These are phyloP conservation scores for Neurospora sp. DNA, from an alignment of 495 filamentous ascomycete species.

Conservation along the genomic window DNA sequence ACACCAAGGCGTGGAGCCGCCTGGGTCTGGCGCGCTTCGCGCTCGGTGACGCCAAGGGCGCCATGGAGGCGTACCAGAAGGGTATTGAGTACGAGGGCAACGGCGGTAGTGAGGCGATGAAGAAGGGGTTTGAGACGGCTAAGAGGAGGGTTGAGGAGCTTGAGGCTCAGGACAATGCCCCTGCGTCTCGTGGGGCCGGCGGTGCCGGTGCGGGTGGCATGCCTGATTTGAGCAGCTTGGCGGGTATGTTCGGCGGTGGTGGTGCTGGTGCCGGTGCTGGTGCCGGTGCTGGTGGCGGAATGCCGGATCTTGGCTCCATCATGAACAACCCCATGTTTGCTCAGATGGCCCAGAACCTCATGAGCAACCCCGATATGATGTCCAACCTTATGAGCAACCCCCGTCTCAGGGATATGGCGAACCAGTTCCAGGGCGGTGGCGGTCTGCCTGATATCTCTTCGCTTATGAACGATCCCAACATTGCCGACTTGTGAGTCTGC, in stretches of 20 bases:
- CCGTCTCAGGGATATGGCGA: slow-evolving; percentile 71
- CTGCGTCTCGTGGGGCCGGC: slow-evolving; percentile 29
- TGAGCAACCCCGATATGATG: slow-evolving; percentile 90
- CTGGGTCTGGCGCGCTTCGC: slow-evolving; percentile 86
- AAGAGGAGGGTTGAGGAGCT: slow-evolving; percentile 72
- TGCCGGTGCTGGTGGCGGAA: slow-evolving; percentile 51
- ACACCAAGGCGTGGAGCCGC: slow-evolving; percentile 92
- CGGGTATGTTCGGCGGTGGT: slow-evolving; percentile 54
- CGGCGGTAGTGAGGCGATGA: slow-evolving; percentile 81
- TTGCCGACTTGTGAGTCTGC: slow-evolving; percentile 81
- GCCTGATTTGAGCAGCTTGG: slow-evolving; percentile 43
- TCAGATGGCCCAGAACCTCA: slow-evolving; percentile 90
- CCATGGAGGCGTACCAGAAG: slow-evolving; percentile 88
- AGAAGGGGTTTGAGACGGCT: slow-evolving; percentile 87
- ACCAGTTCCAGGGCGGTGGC: slow-evolving; percentile 56
- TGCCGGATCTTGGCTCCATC: slow-evolving; percentile 72
- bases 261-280: slow-evolving; percentile 48
- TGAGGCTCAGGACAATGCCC: slow-evolving; percentile 32
- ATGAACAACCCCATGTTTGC: slow-evolving; percentile 99
- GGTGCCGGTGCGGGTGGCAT: slow-evolving; percentile 22
- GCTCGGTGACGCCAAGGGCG: slow-evolving; percentile 76
- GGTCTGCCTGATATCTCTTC: slow-evolving; percentile 76
- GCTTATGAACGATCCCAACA: slow-evolving; percentile 81
- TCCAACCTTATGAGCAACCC: slow-evolving; percentile 89
- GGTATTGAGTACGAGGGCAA: slow-evolving; percentile 92